These are phyloP conservation scores for Ceratocystis lukuohia DNA, from an alignment of 2,329 filamentous ascomycete genomes.

Conservation along the genomic window DNA sequence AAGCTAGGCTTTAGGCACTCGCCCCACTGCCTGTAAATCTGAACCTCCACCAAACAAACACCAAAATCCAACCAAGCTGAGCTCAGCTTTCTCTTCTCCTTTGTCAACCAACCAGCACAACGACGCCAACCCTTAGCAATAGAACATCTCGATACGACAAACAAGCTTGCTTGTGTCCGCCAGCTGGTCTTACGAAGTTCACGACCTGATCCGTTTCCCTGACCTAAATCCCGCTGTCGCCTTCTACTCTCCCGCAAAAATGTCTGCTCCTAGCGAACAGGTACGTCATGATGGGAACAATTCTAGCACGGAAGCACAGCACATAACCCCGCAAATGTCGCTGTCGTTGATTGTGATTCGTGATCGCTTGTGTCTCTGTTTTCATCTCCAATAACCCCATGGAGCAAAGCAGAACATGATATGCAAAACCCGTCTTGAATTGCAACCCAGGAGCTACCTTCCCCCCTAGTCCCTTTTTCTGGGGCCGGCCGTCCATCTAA, in stretches of 20 bases:
- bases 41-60: not conserved
- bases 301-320: slow-evolving; percentile 22
- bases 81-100: not conserved
- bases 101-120: not conserved
- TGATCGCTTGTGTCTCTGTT: not conserved
- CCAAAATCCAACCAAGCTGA: not conserved
- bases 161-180: not conserved
- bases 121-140: not conserved
- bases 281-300: slow-evolving; percentile 24
- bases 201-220: not conserved
- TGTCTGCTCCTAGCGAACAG: slow-evolving; percentile 33
- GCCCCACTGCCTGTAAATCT: not conserved
- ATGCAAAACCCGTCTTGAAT: not conserved
- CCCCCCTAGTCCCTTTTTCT: not conserved
- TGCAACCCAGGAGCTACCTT: not conserved
- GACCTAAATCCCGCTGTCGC: not conserved
- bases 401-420: too few species aligned
- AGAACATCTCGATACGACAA: not conserved
- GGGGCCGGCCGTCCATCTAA: not conserved
- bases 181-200: not conserved
- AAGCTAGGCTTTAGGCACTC: not conserved
- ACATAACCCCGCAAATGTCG: not conserved
- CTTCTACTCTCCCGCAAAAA: slow-evolving; percentile 22
- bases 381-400: not conserved
- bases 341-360: not conserved